Evolutionary conservation across 805 yeast genomes (phyloP).

Genomic region (Kodamaea lidongshanica): DNA sequence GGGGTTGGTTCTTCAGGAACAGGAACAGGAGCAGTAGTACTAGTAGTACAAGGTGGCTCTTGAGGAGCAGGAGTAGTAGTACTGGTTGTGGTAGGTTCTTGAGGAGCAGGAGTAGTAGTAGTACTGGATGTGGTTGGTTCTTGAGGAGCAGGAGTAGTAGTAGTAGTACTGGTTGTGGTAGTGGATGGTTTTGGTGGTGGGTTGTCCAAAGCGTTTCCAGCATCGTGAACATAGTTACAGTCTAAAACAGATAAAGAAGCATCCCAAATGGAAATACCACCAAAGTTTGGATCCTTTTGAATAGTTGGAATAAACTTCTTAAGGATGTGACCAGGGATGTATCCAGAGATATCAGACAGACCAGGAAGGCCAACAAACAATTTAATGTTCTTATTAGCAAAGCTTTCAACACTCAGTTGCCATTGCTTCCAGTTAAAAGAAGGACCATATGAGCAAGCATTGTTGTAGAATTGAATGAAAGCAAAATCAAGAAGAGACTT

Average conservation of each 20-base stretch:
- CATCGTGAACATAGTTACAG: conserved; percentile 15
- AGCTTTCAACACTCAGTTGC: too few species aligned
- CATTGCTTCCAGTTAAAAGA: conserved; percentile 62
- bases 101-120: background rate
- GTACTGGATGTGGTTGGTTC: conserved; percentile 2
- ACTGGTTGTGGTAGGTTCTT: conserved; percentile 4
- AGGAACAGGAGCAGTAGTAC: background rate
- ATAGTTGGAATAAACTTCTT: conserved; percentile 12
- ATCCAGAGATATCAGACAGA: conserved; percentile 24
- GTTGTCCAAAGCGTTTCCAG: conserved; percentile 15
- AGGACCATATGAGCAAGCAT: conserved; percentile 50
- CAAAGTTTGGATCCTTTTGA: conserved; percentile 19
- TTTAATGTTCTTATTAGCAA: conserved; percentile 40
- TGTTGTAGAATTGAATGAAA: conserved; percentile 83
- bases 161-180: conserved; percentile 1
- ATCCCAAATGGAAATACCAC: conserved; percentile 34
- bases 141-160: conserved; percentile 3
- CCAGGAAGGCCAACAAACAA: conserved; percentile 33
- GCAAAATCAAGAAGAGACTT: conserved; percentile 67
- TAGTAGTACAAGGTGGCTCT: background rate
- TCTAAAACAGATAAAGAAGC: conserved; percentile 21
- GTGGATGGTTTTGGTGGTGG: conserved; percentile 6
- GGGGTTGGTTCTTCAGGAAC: too few species aligned
- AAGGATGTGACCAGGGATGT: conserved; percentile 22
- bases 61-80: conserved; percentile 1